Evolutionary conservation across 495 filamentous ascomycete genomes (phyloP), one percentile per base, ranked within the genome.

Genomic region (Xylaria palmicola): DNA sequence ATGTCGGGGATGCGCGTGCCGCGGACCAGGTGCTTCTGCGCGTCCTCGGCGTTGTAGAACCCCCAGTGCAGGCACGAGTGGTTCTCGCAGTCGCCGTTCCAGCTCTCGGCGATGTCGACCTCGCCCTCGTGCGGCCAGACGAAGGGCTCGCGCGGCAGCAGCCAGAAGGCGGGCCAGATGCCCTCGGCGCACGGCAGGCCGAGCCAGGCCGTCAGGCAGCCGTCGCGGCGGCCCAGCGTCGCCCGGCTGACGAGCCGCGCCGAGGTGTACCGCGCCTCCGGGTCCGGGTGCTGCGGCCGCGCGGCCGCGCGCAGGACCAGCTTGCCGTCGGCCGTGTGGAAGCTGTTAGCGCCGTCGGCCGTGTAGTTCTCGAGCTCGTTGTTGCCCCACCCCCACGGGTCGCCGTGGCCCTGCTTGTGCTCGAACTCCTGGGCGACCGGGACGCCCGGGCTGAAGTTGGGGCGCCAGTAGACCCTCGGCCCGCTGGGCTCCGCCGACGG

Each of bases 41-140:
- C 69, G 49, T 80, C 76, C 50, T 70, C 69, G 1, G 68, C 71
- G 41, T 75, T 75, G 56, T 68, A 78, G 43, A 71, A 64, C 0
- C 78, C 78, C 78, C 78, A 80, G 56, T 79, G 76, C n/a, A 80
- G 64, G 63, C 78, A 79, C 0, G 68, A 68, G 41, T 76, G 75
- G 52, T 79, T 80, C 50, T 72, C 62, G 20, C 62, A 60, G 20
- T 78, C 74, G 0, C 68, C 70, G 32, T 75, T 75, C 72, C 72
- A 75, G 30, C 54, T 70, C 61, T 89, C 86, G 48, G 88, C 83
- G 56, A 88, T 83, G 60, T 89, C 86, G 56, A 86, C 79, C 66
- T 88, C 84, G 60, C 83, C 85, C 43, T 79, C 77, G 27, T 74
- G 77, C 20, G 85, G 85, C 84, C 85, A 88, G 53, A 62, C 59